A percentile compares a stretch with the other conserved stretches of the same genome.
Evolutionary conservation across 306 rosid genomes (phyloP).

Genomic region (Prunus dulcis): DNA sequence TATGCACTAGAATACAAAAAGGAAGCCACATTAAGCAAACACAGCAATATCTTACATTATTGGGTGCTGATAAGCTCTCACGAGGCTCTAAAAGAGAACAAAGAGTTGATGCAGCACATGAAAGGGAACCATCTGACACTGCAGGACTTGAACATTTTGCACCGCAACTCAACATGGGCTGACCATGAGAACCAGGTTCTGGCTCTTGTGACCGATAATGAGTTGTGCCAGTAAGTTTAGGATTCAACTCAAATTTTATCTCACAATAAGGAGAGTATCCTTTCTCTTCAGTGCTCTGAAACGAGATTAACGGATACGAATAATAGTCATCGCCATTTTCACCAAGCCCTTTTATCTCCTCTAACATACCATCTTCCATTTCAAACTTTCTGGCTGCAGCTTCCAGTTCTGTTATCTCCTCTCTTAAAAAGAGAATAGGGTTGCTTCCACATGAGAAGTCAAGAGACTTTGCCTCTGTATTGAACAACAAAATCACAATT

Average conservation of each 20-base stretch:
- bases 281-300: slow-evolving; percentile 55
- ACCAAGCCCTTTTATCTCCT: slow-evolving; percentile 46
- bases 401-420: slow-evolving; percentile 79
- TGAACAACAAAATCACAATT: not conserved
- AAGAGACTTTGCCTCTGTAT: slow-evolving; percentile 61
- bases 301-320: slow-evolving; percentile 53
- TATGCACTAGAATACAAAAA: slow-evolving; percentile 6
- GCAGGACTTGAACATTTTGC: slow-evolving; percentile 35
- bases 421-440: slow-evolving; percentile 57
- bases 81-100: slow-evolving; percentile 50
- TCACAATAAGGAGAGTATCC: slow-evolving; percentile 71
- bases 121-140: slow-evolving; percentile 49
- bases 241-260: slow-evolving; percentile 46
- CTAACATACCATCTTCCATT: slow-evolving; percentile 49
- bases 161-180: slow-evolving; percentile 20
- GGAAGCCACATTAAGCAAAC: slow-evolving; percentile 5
- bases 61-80: slow-evolving; percentile 32
- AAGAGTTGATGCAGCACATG: slow-evolving; percentile 50
- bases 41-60: slow-evolving; percentile 46
- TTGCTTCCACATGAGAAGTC: slow-evolving; percentile 67
- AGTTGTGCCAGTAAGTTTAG: slow-evolving; percentile 31
- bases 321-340: slow-evolving; percentile 50
- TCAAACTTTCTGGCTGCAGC: slow-evolving; percentile 80
- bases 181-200: slow-evolving; percentile 36
- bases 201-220: slow-evolving; percentile 37